A percentile compares a stretch with the other conserved stretches of the same genome.
Conservation (phyloP, 2,329 filamentous ascomycete genomes). For the Pseudophaeomoniella oleicola region DNA sequence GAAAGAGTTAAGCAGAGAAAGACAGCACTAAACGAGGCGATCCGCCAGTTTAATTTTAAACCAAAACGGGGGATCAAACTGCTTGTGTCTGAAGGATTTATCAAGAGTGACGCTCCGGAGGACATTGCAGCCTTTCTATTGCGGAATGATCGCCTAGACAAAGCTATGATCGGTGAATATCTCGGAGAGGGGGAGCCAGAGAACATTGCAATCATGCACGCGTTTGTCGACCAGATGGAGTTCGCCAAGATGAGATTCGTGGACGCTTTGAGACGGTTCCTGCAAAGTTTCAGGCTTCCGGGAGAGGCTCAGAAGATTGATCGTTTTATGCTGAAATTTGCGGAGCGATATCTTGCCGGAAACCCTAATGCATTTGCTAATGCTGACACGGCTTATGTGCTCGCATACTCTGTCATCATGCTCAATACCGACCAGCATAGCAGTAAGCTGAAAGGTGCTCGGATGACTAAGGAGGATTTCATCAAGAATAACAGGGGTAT, state of each 20-base stretch:
- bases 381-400: conserved; percentile 90
- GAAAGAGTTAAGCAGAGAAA: conserved; percentile 91
- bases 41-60: conserved; percentile 93
- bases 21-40: conserved; percentile 76
- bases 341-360: conserved; percentile 83
- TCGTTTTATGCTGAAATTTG: conserved; percentile 98
- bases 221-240: conserved; percentile 91
- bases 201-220: conserved; percentile 96
- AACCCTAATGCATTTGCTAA: conserved; percentile 98
- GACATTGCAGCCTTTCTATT: conserved; percentile 78
- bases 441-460: conserved; percentile 59
- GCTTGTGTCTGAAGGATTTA: conserved; percentile 73
- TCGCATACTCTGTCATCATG: conserved; percentile 93
- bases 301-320: conserved; percentile 98
- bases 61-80: conserved; percentile 85
- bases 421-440: conserved; percentile 95
- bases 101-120: conserved; percentile 58
- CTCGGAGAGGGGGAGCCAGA: conserved; percentile 84
- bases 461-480: conserved; percentile 95
- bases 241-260: conserved; percentile 86
- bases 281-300: conserved; percentile 87
- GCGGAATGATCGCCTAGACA: conserved; percentile 72
- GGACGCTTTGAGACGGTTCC: conserved; percentile 75
- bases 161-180: conserved; percentile 84
- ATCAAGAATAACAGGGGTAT: conserved; percentile 99